A percentile compares a stretch with the other conserved stretches of the same genome.
phyloP scores from a whole-genome alignment of 2,329 filamentous ascomycete genomes.

The Aureobasidium sp. region DNA sequence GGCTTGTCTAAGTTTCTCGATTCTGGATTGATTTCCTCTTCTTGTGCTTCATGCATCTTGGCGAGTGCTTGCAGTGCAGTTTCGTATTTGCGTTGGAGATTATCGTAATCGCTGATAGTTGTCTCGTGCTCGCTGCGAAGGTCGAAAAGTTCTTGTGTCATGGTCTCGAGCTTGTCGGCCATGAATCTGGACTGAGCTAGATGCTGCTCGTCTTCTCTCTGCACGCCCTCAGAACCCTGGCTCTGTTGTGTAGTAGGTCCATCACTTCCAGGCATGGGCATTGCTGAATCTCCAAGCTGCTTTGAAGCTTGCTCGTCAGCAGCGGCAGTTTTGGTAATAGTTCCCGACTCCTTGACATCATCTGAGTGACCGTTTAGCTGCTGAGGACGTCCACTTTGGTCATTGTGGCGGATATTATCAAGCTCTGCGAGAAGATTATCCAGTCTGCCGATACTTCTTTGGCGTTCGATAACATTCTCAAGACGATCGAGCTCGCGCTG shows the following conservation, averaged over 20 bases:
- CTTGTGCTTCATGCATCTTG: constrained; percentile 67
- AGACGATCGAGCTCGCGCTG: constrained; percentile 90
- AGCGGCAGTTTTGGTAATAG: too few relatives aligned
- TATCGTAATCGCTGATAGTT: constrained; percentile 72
- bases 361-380: constrained; percentile 31
- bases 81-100: constrained; percentile 82
- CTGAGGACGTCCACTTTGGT: constrained; percentile 26
- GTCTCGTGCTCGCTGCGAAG: constrained; percentile 85
- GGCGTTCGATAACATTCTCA: constrained; percentile 90
- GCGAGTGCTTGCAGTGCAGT: constrained; percentile 75
- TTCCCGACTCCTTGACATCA: constrained; percentile 19
- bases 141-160: constrained; percentile 86
- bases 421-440: constrained; percentile 89
- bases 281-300: background rate
- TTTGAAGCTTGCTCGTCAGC: background rate
- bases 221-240: background rate
- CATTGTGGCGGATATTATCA: constrained; percentile 50
- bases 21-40: constrained; percentile 59
- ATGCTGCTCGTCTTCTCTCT: background rate
- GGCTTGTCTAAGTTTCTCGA: constrained; percentile 45
- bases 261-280: background rate
- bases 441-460: constrained; percentile 88
- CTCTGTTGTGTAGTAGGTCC: background rate
- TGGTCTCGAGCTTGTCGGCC: constrained; percentile 83
- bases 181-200: constrained; percentile 70